Conservation (phyloP, 495 filamentous ascomycete species). For the Choiromyces venosus region DNA sequence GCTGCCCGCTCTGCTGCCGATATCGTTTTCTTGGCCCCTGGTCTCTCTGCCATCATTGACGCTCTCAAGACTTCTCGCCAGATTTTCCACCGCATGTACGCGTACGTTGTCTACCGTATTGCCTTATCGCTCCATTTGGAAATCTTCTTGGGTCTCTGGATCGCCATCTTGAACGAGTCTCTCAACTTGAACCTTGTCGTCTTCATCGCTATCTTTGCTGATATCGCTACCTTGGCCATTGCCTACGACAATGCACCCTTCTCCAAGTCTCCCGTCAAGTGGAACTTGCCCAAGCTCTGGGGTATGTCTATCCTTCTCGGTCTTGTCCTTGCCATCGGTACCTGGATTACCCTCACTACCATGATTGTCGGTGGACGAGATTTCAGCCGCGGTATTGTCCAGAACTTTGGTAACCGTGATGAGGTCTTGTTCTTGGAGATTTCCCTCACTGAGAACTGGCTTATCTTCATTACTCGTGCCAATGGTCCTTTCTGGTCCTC, state of each 20-base stretch:
- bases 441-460: slow-evolving; percentile 88
- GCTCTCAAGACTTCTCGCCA: slow-evolving; percentile 90
- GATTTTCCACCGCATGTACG: slow-evolving; percentile 96
- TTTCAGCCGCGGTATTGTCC: slow-evolving; percentile 63
- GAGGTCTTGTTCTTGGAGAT: slow-evolving; percentile 84
- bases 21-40: slow-evolving; percentile 87
- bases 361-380: slow-evolving; percentile 61
- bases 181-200: slow-evolving; percentile 82
- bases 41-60: slow-evolving; percentile 87
- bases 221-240: slow-evolving; percentile 87
- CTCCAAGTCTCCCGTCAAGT: slow-evolving; percentile 81
- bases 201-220: slow-evolving; percentile 91
- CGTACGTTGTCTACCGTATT: slow-evolving; percentile 94
- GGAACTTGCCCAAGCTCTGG: slow-evolving; percentile 90
- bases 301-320: slow-evolving; percentile 81
- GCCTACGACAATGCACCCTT: slow-evolving; percentile 91
- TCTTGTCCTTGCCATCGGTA: slow-evolving; percentile 69
- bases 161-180: slow-evolving; percentile 73
- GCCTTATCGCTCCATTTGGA: slow-evolving; percentile 84
- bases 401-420: slow-evolving; percentile 77
- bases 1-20: slow-evolving; percentile 88
- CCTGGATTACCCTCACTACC: slow-evolving; percentile 77
- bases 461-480: slow-evolving; percentile 92
- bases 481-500: slow-evolving; percentile 81
- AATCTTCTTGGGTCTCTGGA: slow-evolving; percentile 86